A percentile compares a stretch with the other conserved stretches of the same genome.
Evolutionary conservation across 2,329 filamentous ascomycete species (phyloP).

Genomic region (Chaetothyriales sp.): DNA sequence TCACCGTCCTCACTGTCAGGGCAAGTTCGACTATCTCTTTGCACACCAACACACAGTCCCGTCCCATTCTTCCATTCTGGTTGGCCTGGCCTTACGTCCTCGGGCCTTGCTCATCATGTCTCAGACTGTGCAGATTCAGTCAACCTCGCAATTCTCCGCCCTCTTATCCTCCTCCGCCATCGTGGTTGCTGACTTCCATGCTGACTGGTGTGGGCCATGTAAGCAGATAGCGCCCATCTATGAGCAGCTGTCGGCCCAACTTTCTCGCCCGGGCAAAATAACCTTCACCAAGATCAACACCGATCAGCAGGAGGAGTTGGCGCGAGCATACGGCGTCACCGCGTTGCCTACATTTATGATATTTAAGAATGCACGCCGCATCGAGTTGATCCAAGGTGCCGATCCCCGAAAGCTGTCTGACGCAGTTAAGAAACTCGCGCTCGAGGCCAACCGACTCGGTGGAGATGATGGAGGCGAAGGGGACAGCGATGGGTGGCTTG

Average conservation of each 20-base stretch:
- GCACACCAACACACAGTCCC: neutral
- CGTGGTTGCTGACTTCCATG: slow-evolving; percentile 82
- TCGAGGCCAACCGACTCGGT: slow-evolving; percentile 40
- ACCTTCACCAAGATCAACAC: slow-evolving; percentile 81
- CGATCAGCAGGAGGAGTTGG: slow-evolving; percentile 59
- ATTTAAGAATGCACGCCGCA: slow-evolving; percentile 55
- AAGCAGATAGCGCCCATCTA: slow-evolving; percentile 70
- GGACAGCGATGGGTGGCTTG: slow-evolving; percentile 48
- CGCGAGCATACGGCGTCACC: slow-evolving; percentile 56
- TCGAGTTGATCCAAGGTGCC: slow-evolving; percentile 58
- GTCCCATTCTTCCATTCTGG: neutral
- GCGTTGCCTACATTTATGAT: slow-evolving; percentile 86
- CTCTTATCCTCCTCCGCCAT: slow-evolving; percentile 59
- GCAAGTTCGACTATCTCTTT: neutral
- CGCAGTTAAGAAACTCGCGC: slow-evolving; percentile 54
- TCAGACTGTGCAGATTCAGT: slow-evolving; percentile 40
- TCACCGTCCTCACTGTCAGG: neutral
- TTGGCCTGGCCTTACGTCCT: neutral
- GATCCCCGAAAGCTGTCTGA: slow-evolving; percentile 55
- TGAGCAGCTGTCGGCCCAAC: slow-evolving; percentile 55
- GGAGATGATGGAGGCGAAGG: slow-evolving; percentile 27
- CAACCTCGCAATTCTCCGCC: slow-evolving; percentile 49
- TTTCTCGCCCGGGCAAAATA: slow-evolving; percentile 57
- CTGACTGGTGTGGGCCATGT: slow-evolving; percentile 75
- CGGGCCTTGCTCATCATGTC: slow-evolving; percentile 23